Evolutionary conservation across 768 basidiomycete genomes (phyloP).

Genomic region (Ramaria sp.): DNA sequence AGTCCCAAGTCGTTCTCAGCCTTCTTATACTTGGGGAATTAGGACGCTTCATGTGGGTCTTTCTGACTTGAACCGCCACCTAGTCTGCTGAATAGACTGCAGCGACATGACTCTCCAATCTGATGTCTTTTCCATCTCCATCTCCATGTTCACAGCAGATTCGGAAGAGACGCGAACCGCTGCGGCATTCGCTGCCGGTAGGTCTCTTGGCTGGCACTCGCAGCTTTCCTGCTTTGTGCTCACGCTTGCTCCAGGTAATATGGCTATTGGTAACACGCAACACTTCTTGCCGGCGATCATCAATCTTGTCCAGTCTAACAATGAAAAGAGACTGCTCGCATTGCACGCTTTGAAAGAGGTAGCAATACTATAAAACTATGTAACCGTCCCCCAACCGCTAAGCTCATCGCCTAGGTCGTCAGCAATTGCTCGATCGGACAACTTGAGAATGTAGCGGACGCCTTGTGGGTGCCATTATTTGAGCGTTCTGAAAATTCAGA

Average conservation of each 20-base stretch:
- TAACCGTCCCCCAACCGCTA: background rate
- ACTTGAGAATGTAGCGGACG: constrained; percentile 77
- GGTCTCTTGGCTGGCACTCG: constrained; percentile 12
- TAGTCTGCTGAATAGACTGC: background rate
- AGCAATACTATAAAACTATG: background rate
- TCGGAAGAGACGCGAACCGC: constrained; percentile 84
- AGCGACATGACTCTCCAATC: constrained; percentile 82
- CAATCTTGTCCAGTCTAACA: constrained; percentile 62
- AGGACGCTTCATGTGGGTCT: constrained; percentile 74
- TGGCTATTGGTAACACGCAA: constrained; percentile 86
- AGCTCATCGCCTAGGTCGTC: constrained; percentile 50
- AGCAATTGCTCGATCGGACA: constrained; percentile 82
- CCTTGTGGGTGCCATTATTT: constrained; percentile 88
- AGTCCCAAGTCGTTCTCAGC: constrained; percentile 67
- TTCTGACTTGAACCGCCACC: constrained; percentile 3
- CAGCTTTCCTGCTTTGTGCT: background rate
- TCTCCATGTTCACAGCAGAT: constrained; percentile 65
- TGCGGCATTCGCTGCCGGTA: constrained; percentile 89
- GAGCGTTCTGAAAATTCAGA: constrained; percentile 83
- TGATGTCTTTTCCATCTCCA: constrained; percentile 65
- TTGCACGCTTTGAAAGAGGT: constrained; percentile 93
- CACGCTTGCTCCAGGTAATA: constrained; percentile 54
- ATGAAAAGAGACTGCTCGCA: constrained; percentile 71
- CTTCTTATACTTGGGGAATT: constrained; percentile 87
- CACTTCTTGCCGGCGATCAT: constrained; percentile 82